Conservation (phyloP, 352 stramenopile species). For the Phytopythium aichiense region DNA sequence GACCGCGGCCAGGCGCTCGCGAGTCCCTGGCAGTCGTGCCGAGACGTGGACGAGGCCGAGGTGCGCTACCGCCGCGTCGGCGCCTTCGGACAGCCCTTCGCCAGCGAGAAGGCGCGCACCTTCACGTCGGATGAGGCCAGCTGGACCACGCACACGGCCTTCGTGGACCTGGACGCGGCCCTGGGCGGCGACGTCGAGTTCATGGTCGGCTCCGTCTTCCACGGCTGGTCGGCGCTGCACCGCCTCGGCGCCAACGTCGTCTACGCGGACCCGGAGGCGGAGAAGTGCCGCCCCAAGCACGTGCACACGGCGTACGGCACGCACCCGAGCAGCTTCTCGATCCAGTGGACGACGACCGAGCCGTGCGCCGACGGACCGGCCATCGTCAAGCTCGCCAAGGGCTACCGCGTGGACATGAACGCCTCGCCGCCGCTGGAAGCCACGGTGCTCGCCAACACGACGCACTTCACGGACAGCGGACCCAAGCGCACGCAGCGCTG, state of each 20-base stretch:
- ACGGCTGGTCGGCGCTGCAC: slow-evolving; percentile 74
- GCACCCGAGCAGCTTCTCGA: slow-evolving; percentile 47
- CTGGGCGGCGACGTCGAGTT: slow-evolving; percentile 46
- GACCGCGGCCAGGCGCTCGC: slow-evolving; percentile 15
- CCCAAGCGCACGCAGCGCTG: slow-evolving; percentile 50
- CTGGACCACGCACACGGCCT: slow-evolving; percentile 65
- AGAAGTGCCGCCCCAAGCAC: slow-evolving; percentile 69
- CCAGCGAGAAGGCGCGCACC: slow-evolving; percentile 42
- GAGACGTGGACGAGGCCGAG: slow-evolving; percentile 55
- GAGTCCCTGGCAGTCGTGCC: slow-evolving; percentile 67
- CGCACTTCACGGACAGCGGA: slow-evolving; percentile 64
- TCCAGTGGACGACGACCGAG: slow-evolving; percentile 80
- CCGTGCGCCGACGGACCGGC: slow-evolving; percentile 37
- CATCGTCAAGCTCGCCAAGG: slow-evolving; percentile 54
- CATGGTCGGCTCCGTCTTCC: slow-evolving; percentile 69
- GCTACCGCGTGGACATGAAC: slow-evolving; percentile 44
- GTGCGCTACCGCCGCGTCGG: slow-evolving; percentile 47
- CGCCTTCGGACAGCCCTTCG: slow-evolving; percentile 30
- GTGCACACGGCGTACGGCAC: slow-evolving; percentile 76
- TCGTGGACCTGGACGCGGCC: slow-evolving; percentile 33
- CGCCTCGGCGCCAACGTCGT: slow-evolving; percentile 48
- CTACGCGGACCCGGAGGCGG: slow-evolving; percentile 32
- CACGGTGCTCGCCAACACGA: slow-evolving; percentile 39
- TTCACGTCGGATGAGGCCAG: slow-evolving; percentile 47
- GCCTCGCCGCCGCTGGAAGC: slow-evolving; percentile 32